Percentiles rank a stretch among this genome's conserved stretches.
These are phyloP conservation scores for Euphorbia corollata DNA, from an alignment of 441 rosid genomes.

Conservation along the genomic window DNA sequence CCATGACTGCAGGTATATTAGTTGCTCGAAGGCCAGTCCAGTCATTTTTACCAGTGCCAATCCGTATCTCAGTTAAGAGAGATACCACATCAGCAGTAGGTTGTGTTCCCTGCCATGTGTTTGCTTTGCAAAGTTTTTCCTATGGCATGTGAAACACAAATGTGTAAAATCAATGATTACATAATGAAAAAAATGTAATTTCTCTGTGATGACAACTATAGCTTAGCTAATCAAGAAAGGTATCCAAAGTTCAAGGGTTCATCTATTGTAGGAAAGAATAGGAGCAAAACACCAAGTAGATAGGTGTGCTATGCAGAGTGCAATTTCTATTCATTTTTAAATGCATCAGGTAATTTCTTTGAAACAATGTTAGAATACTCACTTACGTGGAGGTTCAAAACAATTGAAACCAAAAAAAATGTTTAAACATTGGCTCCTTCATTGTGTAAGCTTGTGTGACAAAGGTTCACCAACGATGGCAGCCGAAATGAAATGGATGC, in stretches of 20 bases:
- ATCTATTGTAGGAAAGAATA: not conserved
- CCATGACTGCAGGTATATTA: constrained; percentile 95
- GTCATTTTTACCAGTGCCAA: constrained; percentile 89
- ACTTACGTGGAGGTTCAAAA: not conserved
- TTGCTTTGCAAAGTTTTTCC: constrained; percentile 98
- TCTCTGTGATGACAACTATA: not conserved
- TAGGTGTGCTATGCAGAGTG: not conserved
- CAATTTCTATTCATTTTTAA: not conserved
- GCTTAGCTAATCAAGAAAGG: not conserved
- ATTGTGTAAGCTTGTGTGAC: not conserved
- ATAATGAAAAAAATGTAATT: constrained; percentile 15
- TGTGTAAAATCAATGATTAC: constrained; percentile 11
- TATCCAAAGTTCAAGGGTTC: not conserved
- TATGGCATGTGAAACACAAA: constrained; percentile 26
- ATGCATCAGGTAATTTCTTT: not conserved
- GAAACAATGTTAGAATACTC: not conserved
- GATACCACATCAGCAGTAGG: constrained; percentile 88
- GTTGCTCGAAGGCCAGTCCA: constrained; percentile 88
- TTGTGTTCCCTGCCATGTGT: constrained; percentile 89
- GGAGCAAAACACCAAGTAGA: not conserved
- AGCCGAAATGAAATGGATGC: not conserved
- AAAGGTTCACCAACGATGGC: not conserved
- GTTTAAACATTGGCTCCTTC: not conserved
- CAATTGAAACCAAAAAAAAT: not conserved
- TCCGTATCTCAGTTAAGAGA: constrained; percentile 87